Evolutionary conservation across 805 yeast genomes (phyloP), one percentile per base, ranked within the genome.

Genomic region (Monosporozyma servazzii): DNA sequence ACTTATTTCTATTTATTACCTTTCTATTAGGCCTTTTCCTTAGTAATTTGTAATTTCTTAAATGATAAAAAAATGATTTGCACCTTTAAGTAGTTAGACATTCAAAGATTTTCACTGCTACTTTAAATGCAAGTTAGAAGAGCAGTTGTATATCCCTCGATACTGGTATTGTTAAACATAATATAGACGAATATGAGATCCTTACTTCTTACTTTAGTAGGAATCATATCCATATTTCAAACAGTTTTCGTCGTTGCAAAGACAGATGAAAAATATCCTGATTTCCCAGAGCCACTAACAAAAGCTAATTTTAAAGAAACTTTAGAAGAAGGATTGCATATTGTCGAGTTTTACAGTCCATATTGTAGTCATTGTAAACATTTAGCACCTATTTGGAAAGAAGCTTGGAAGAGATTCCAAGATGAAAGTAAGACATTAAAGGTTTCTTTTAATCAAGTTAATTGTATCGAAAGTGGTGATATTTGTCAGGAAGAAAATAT

Each of bases 301-400:
- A 56, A 64, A 3, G 74, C 68, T 0, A 74, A 71, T 20, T 88
- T 86, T 61, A 81, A 79, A 49, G 53, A 65, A 11, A 69, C 71
- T 37, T 62, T 80, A n/a, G 62, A 71, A 18, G 68, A 73, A 9
- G 84, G 84, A 2, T 69, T 82, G 20, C 84, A 89, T 60, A 75
- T 91, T 61, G 82, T 91, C 33, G 96, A 91, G 69, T 90, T 88
- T 68, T 93, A 70, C 64, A 88, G 96, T 31, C 99, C 99, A 0
- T 83, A 83, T 61, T 93, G 99, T 65, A 65, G 71, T 7, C 98
- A 91, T 68, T 93, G 99, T 70, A 76, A 71, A 54, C 73, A 70
- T 7, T 70, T 93, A 49, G 93, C 87, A 2, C 98, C 99, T 1
- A 75, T 71, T 7, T 93, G 98, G 97, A 77, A 80, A 53, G 72